Conservation (phyloP, 2,329 filamentous ascomycete species). For the Alternaria metachromatica region DNA sequence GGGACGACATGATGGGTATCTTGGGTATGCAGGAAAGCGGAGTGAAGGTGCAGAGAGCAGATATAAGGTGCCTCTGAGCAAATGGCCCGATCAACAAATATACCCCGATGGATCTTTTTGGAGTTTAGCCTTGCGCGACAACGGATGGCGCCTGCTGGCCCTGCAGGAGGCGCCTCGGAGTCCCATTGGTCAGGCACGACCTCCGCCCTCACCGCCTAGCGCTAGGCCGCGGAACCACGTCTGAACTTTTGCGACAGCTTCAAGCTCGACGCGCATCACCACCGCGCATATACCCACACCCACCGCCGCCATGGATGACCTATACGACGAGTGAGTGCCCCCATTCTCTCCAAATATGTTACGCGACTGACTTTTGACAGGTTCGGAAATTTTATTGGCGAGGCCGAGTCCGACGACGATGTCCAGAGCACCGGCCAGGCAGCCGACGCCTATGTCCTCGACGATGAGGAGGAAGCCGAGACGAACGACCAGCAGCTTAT, state of each 20-base stretch:
- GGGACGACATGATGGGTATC: constrained; percentile 70
- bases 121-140: constrained; percentile 20
- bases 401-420: constrained; percentile 88
- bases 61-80: neutral
- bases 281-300: constrained; percentile 17
- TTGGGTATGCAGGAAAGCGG: constrained; percentile 5
- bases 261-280: constrained; percentile 28
- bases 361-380: constrained; percentile 55
- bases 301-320: constrained; percentile 77
- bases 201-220: constrained; percentile 34
- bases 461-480: constrained; percentile 58
- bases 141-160: neutral
- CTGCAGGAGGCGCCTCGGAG: neutral
- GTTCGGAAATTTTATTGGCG: constrained; percentile 98
- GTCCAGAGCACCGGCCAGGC: constrained; percentile 77
- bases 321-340: constrained; percentile 83
- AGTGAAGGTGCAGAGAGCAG: constrained; percentile 8
- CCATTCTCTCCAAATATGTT: neutral
- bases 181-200: constrained; percentile 20
- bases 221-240: constrained; percentile 22
- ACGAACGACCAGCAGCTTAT: constrained; percentile 82
- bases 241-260: constrained; percentile 39
- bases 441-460: constrained; percentile 79
- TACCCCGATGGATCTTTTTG: constrained; percentile 20
- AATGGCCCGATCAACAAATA: neutral